A percentile compares a stretch with the other conserved stretches of the same genome.
Conservation (phyloP, 768 basidiomycete genomes). For the Lactarius vividus region DNA sequence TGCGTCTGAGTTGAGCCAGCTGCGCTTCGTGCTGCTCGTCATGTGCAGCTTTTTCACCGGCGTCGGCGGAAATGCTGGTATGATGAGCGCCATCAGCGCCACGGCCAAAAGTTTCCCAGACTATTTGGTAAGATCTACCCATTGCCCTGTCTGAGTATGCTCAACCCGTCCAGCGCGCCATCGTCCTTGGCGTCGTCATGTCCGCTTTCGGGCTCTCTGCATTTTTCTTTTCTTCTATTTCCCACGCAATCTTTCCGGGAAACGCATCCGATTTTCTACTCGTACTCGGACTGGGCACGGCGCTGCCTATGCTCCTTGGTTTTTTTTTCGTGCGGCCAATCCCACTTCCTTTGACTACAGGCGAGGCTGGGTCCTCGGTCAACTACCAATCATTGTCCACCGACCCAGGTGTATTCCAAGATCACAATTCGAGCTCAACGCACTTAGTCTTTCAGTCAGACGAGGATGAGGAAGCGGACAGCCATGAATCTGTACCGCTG, state of each 20-base stretch:
- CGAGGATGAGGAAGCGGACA: conserved; percentile 14
- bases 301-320: conserved; percentile 77
- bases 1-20: conserved; percentile 35
- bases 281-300: conserved; percentile 73
- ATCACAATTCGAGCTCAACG: conserved; percentile 15
- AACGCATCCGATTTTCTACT: conserved; percentile 76
- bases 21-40: conserved; percentile 52
- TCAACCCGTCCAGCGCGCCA: conserved; percentile 56
- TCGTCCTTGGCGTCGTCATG: conserved; percentile 42
- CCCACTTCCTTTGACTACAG: conserved; percentile 43
- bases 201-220: conserved; percentile 63
- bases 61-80: conserved; percentile 69
- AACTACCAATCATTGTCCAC: conserved; percentile 28
- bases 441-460: conserved; percentile 16
- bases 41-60: conserved; percentile 72
- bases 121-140: conserved; percentile 47
- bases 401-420: conserved; percentile 19
- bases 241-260: conserved; percentile 69
- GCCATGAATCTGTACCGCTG: not conserved
- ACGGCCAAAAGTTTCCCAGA: conserved; percentile 84
- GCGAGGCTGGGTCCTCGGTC: conserved; percentile 29
- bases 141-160: not conserved
- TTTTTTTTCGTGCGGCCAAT: conserved; percentile 69
- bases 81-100: conserved; percentile 69
- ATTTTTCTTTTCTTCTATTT: conserved; percentile 80